phyloP scores from a whole-genome alignment of 2,329 filamentous ascomycete genomes.

The Nectriaceae sp. region DNA sequence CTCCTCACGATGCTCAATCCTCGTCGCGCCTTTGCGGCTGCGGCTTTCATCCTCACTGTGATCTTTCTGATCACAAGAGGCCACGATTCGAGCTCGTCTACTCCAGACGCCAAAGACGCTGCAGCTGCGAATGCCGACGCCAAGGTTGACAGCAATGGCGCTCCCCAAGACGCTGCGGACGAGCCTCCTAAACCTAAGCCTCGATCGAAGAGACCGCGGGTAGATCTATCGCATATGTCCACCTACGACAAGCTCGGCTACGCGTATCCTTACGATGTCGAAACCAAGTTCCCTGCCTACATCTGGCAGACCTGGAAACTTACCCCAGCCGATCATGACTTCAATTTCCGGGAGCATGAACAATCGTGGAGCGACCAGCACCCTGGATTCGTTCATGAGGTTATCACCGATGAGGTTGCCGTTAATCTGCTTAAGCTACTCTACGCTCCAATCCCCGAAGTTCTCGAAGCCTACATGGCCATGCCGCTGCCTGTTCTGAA shows the following conservation, averaged over 20 bases:
- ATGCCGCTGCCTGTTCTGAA: conserved; percentile 75
- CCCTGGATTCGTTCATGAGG: conserved; percentile 92
- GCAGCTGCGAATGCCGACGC: conserved; percentile 12
- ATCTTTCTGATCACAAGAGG: conserved; percentile 69
- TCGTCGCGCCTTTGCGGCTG: conserved; percentile 72
- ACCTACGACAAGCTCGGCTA: conserved; percentile 83
- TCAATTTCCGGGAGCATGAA: conserved; percentile 80
- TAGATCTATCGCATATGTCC: conserved; percentile 71
- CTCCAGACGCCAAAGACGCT: conserved; percentile 17
- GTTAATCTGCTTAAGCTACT: conserved; percentile 80
- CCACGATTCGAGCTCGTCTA: conserved; percentile 40
- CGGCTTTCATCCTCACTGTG: conserved; percentile 67
- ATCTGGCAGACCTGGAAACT: conserved; percentile 99
- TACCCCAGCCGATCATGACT: conserved; percentile 74
- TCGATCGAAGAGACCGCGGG: conserved; percentile 44
- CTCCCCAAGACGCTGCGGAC: conserved; percentile 19
- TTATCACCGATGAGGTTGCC: conserved; percentile 89
- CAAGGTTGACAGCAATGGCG: conserved; percentile 21
- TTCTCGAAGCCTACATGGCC: conserved; percentile 74
- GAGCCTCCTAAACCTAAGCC: conserved; percentile 20
- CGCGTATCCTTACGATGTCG: conserved; percentile 90
- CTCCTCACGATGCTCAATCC: conserved; percentile 70
- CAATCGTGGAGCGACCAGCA: conserved; percentile 87
- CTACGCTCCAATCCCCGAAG: conserved; percentile 79
- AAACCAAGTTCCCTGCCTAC: conserved; percentile 89